Conservation (phyloP, 2,329 filamentous ascomycete species). For the Hypomyces rosellus region DNA sequence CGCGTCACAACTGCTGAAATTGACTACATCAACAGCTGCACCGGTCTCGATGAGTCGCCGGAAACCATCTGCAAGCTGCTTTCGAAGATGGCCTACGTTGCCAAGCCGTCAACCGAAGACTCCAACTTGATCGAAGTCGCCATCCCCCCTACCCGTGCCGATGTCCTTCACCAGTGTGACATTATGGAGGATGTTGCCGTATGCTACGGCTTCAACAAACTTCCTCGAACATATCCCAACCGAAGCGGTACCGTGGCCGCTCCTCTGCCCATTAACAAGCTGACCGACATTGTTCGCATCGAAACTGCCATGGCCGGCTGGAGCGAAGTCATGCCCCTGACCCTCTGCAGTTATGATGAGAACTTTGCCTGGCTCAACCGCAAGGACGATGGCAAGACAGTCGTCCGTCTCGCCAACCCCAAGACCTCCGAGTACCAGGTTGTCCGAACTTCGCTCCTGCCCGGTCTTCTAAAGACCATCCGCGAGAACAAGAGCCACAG, state of each 20-base stretch:
- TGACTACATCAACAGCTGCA: constrained; percentile 90
- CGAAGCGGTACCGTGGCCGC: constrained; percentile 82
- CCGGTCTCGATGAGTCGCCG: constrained; percentile 70
- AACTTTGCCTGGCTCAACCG: constrained; percentile 96
- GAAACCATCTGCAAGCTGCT: constrained; percentile 73
- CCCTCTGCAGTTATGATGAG: constrained; percentile 95
- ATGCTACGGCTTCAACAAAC: constrained; percentile 94
- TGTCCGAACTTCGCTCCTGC: constrained; percentile 78
- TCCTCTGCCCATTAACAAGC: constrained; percentile 87
- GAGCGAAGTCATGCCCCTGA: constrained; percentile 93
- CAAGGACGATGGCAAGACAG: constrained; percentile 76
- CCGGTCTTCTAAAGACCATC: constrained; percentile 87
- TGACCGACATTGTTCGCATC: constrained; percentile 80
- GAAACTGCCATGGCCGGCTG: constrained; percentile 93
- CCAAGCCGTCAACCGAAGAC: constrained; percentile 64
- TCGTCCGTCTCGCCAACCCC: constrained; percentile 81
- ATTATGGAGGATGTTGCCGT: constrained; percentile 99
- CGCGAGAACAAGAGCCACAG: constrained; percentile 86
- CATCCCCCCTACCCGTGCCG: constrained; percentile 83
- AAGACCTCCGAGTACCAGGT: constrained; percentile 93
- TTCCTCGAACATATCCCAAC: constrained; percentile 80
- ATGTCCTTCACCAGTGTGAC: constrained; percentile 93
- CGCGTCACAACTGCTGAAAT: constrained; percentile 76
- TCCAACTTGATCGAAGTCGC: constrained; percentile 71
- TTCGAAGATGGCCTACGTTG: constrained; percentile 82